Base-by-base conservation (phyloP, 2,329 filamentous ascomycete genomes). In the Microsporum canis region DNA sequence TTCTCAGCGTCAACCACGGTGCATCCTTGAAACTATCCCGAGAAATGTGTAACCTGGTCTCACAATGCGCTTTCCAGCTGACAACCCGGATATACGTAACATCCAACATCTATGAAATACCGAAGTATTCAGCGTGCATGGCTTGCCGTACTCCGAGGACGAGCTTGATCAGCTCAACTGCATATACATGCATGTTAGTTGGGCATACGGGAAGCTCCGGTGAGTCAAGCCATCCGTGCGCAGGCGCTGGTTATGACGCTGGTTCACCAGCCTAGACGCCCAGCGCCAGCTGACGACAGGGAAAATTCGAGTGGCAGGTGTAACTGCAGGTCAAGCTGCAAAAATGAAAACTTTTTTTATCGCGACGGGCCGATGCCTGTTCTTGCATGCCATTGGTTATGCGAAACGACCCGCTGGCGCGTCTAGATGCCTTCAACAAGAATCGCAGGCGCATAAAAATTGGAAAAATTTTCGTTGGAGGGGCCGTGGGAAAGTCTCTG, bases 401-500 rank as follows among this genome's bases (percentile, higher is more conserved):
- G 51, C 5, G 31, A 55, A 55, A 55, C 51, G 51, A 55, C 6
- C 51, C 51, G 29, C 51, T 55, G 29, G 51, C 51, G 51, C 51
- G 51, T 55, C 51, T 55, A 55, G 51, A 55, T 36, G 12, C 29
- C 51, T 31, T 34, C 31, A 6, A 31, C 31, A 31, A 31, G 51
- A 36, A 51, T 51, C 36, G 51, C 49, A 17, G 39, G 39, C 31
- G 14, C 17, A 34, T 34, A 55, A 55, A 55, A 23, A 17, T 17
- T 31, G 51, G 17, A 55, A 55, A 55, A 38, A 36, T 55, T 55
- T 55, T 55, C 51, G 12, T n/a, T 55, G 51, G 33, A 55, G 51
- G 51, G 51, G 51, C 51, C 51, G 51, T 55, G 51, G 51, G 33
- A 55, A 55, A 55, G 51, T 55, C 51, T 55, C 51, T 55, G 51